Percentiles rank a stretch among this genome's conserved stretches.
Conservation (phyloP, 106 monocot species). For the Dendrobium huoshanense region DNA sequence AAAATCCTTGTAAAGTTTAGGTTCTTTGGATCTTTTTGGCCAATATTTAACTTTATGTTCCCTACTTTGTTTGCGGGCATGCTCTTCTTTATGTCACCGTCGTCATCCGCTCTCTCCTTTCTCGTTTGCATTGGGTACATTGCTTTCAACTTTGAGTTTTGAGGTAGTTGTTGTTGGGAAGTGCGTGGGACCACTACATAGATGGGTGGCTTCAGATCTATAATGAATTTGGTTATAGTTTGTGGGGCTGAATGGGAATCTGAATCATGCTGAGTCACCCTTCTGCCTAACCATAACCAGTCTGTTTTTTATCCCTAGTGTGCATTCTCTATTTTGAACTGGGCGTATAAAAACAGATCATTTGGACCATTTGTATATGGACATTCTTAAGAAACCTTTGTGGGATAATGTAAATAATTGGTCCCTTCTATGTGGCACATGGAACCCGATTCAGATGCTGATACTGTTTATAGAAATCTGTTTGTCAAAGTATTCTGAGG, state of each 20-base stretch:
- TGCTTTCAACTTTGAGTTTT: slow-evolving; percentile 3
- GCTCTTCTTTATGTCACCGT: neutral
- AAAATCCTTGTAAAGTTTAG: neutral
- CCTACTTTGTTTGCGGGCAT: neutral
- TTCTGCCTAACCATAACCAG: neutral
- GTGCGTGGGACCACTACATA: slow-evolving; percentile 16
- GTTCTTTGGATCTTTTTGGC: neutral
- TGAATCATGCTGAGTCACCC: neutral
- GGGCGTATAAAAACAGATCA: neutral
- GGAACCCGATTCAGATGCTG: neutral
- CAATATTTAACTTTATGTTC: neutral
- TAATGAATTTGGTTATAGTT: slow-evolving; percentile 4
- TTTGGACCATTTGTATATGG: neutral
- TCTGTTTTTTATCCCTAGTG: neutral
- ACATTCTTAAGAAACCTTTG: neutral
- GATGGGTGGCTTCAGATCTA: slow-evolving; percentile 9
- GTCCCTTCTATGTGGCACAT: neutral
- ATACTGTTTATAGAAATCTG: neutral
- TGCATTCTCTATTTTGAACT: neutral
- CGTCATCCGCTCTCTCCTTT: neutral
- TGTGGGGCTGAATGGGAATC: slow-evolving; percentile 22
- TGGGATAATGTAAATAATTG: slow-evolving; percentile 1
- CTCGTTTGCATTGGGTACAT: slow-evolving; percentile 5
- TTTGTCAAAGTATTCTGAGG: neutral
- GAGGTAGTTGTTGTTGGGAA: slow-evolving; percentile 6